Conservation (phyloP, 2,329 filamentous ascomycete genomes). For the Fonsecaea erecta region DNA sequence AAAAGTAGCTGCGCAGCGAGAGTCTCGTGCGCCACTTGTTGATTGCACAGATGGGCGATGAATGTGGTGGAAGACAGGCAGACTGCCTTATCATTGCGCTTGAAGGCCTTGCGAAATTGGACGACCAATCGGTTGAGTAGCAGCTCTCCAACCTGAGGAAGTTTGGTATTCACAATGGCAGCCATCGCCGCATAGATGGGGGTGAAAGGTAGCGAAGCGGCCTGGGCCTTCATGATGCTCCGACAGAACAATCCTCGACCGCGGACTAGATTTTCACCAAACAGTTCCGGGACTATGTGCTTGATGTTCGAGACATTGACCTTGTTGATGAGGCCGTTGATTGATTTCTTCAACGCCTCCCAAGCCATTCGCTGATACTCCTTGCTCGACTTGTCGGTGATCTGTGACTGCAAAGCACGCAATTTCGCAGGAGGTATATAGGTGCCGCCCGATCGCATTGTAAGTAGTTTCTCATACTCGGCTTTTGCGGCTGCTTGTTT, state of each 20-base stretch:
- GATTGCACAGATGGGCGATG: slow-evolving; percentile 91
- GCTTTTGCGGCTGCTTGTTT: slow-evolving; percentile 88
- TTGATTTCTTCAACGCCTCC: slow-evolving; percentile 98
- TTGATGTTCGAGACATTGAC: slow-evolving; percentile 99
- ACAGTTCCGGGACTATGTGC: slow-evolving; percentile 92
- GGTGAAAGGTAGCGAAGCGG: slow-evolving; percentile 92
- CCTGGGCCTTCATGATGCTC: slow-evolving; percentile 98
- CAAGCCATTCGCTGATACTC: slow-evolving; percentile 99
- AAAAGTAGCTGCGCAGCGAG: slow-evolving; percentile 89
- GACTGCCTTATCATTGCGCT: slow-evolving; percentile 94
- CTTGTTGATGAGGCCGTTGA: slow-evolving; percentile 99
- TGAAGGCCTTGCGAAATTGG: slow-evolving; percentile 94
- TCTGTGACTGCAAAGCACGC: slow-evolving; percentile 90
- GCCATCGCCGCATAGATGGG: slow-evolving; percentile 95
- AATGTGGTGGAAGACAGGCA: slow-evolving; percentile 93
- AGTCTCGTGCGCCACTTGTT: slow-evolving; percentile 94
- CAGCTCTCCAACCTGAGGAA: slow-evolving; percentile 91
- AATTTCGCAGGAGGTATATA: slow-evolving; percentile 94
- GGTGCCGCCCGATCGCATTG: slow-evolving; percentile 90
- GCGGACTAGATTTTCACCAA: slow-evolving; percentile 89
- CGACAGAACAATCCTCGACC: slow-evolving; percentile 92
- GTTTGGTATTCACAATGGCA: slow-evolving; percentile 95
- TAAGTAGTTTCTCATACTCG: slow-evolving; percentile 90
- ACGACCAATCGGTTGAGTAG: slow-evolving; percentile 82
- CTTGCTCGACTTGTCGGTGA: slow-evolving; percentile 93